Conservation (phyloP, 208 protist species). For the Balamuthia mandrillaris region DNA sequence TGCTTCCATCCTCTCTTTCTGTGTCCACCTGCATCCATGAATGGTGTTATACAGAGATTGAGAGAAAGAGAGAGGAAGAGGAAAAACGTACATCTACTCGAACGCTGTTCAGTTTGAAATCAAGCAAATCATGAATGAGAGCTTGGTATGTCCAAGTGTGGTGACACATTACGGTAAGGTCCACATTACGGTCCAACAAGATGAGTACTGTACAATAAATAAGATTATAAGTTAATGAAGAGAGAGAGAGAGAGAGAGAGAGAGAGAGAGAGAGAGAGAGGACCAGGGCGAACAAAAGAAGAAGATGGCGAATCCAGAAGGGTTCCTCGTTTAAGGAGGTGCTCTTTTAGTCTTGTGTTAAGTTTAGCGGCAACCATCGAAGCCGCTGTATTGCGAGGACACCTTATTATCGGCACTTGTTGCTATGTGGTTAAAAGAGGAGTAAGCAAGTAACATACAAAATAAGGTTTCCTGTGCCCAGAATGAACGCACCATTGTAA, state of each 20-base stretch:
- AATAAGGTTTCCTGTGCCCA: neutral
- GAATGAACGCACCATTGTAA: slow-evolving; percentile 61
- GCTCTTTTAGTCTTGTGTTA: neutral
- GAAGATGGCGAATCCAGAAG: neutral
- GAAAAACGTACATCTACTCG: slow-evolving; percentile 10
- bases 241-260: neutral
- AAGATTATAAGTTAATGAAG: neutral
- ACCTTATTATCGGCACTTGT: slow-evolving; percentile 27
- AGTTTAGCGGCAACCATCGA: slow-evolving; percentile 20
- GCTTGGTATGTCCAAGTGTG: slow-evolving; percentile 78
- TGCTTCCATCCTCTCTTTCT: neutral
- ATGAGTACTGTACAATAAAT: slow-evolving; percentile 64
- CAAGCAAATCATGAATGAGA: slow-evolving; percentile 74
- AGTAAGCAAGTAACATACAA: neutral
- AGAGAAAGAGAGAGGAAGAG: neutral
- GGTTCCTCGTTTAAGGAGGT: neutral
- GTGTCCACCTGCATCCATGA: neutral
- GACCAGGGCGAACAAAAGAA: slow-evolving; percentile 21
- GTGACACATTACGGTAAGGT: slow-evolving; percentile 71
- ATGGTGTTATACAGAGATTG: neutral
- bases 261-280: neutral
- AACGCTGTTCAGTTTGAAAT: slow-evolving; percentile 68
- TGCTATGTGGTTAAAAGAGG: neutral
- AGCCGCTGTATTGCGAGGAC: slow-evolving; percentile 17
- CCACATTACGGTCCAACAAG: slow-evolving; percentile 68